Base-by-base conservation (phyloP, 176 grass and related monocot genomes). In the Miscanthus lutarioriparius region DNA sequence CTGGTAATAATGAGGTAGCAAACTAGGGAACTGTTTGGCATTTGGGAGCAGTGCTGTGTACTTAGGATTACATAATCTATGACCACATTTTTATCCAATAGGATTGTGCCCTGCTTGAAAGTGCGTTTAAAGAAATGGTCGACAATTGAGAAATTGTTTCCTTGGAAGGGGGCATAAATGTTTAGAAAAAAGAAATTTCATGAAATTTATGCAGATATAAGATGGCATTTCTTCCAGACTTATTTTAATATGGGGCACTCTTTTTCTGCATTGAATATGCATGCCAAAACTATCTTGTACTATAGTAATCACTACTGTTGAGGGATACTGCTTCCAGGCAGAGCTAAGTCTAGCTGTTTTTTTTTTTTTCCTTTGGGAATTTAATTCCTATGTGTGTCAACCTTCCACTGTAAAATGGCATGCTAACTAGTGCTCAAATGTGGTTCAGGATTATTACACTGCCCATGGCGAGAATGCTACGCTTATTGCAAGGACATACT, bases 401-500 rank as follows among this genome's bases (percentile, higher is more conserved):
- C 15, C 27, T 54, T 82, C 61, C 10, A 36, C 30, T 67, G 39
- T 79, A 63, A 49, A 71, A 67, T 22, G 26, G 16, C 22, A 82
- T 76, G 61, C 39, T 48, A 88, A 78, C 84, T 75, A 79, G 59
- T 75, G 8, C 43, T 76, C 67, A 89, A 74, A 78, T 64, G 37
- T 79, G 86, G 38, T 67, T 47, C 76, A 98, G 96, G 96, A 98
- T 82, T 98, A 95, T 87, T 98, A 98, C 83, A 98, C 96, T 72
- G 89, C 89, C 74, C 96, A 98, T 83, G 85, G 96, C 53, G 91
- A 98, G 72, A 98, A 95, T 91, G 90, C 96, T 23, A 91, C 83
- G 8, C 95, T 98, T 80, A 93, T 98, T 78, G 91, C 96, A 71
- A 98, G 78, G 83, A 87, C 87, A 41, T 98, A 95, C 92, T 98